phyloP scores from a whole-genome alignment of 306 rosid genomes.

The Hippophae tibetana region DNA sequence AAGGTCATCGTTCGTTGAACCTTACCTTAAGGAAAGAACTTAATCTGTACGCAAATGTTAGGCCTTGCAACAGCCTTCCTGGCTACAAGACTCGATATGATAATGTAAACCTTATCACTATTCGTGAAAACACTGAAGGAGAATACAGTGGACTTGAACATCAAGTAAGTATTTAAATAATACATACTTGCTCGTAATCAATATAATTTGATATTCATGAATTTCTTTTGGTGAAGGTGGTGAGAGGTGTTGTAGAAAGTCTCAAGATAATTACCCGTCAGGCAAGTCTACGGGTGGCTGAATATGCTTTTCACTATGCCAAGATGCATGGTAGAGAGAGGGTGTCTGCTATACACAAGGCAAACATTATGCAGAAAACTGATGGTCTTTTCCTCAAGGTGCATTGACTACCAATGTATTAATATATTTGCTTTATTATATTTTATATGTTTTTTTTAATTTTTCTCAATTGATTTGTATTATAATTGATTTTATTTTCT shows the following conservation, averaged over 20 bases:
- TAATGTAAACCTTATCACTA: slow-evolving; percentile 79
- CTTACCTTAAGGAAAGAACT: slow-evolving; percentile 97
- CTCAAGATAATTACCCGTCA: slow-evolving; percentile 96
- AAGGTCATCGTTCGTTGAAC: slow-evolving; percentile 94
- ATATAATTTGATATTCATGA: neutral
- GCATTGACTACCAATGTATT: slow-evolving; percentile 5
- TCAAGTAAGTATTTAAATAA: slow-evolving; percentile 50
- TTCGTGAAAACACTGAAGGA: slow-evolving; percentile 96
- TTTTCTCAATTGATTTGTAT: slow-evolving; percentile 7
- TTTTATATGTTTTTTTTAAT: neutral
- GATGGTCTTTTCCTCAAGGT: slow-evolving; percentile 89
- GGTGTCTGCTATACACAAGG: slow-evolving; percentile 98
- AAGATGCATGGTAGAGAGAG: slow-evolving; percentile 85
- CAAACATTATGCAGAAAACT: slow-evolving; percentile 98
- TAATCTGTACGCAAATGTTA: slow-evolving; percentile 88
- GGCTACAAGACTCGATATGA: slow-evolving; percentile 95
- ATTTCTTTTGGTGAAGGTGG: slow-evolving; percentile 53
- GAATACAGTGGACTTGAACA: slow-evolving; percentile 99
- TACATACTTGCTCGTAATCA: neutral
- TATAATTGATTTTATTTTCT: slow-evolving; percentile 15
- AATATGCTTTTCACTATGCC: slow-evolving; percentile 97
- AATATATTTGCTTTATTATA: neutral
- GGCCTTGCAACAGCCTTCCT: slow-evolving; percentile 91
- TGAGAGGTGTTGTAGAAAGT: slow-evolving; percentile 98
- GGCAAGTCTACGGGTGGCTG: slow-evolving; percentile 98